Evolutionary conservation across 441 rosid species (phyloP).

Genomic region (Sinapis alba): DNA sequence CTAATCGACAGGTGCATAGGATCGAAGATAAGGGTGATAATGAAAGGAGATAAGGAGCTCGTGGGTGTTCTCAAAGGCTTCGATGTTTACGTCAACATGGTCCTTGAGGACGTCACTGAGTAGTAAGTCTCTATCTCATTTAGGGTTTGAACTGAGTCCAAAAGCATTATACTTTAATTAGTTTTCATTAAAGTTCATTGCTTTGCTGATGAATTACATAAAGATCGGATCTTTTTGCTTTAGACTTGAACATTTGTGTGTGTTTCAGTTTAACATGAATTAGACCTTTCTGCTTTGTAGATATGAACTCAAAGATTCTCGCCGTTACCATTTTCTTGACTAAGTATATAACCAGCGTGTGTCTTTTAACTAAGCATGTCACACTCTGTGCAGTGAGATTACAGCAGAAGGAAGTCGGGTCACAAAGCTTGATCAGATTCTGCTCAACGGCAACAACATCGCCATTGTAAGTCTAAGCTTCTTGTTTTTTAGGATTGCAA

Average conservation of each 20-base stretch:
- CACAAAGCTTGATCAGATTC: constrained; percentile 96
- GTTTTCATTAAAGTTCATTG: neutral
- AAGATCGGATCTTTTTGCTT: neutral
- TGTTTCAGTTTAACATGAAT: neutral
- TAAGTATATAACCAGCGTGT: neutral
- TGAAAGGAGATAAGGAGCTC: constrained; percentile 99
- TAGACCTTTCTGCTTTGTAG: neutral
- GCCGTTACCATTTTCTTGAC: neutral
- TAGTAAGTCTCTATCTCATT: constrained; percentile 43
- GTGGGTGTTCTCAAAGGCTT: constrained; percentile 88
- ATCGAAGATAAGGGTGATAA: constrained; percentile 92
- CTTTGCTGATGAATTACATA: neutral
- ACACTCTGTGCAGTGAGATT: constrained; percentile 62
- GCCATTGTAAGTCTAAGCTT: constrained; percentile 68
- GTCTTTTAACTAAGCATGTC: neutral
- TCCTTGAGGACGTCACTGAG: constrained; percentile 91
- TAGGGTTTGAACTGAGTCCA: neutral
- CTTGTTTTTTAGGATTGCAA: neutral
- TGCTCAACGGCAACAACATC: constrained; percentile 95
- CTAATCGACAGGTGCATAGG: constrained; percentile 93
- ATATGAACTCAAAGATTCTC: neutral
- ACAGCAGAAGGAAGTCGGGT: constrained; percentile 91
- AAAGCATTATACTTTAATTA: neutral
- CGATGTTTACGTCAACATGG: constrained; percentile 96
- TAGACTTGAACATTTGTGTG: neutral